Evolutionary conservation across 1,284 basidiomycete genomes (phyloP), one percentile per base, ranked within the genome.

Genomic region (Rhodotorula sp.): DNA sequence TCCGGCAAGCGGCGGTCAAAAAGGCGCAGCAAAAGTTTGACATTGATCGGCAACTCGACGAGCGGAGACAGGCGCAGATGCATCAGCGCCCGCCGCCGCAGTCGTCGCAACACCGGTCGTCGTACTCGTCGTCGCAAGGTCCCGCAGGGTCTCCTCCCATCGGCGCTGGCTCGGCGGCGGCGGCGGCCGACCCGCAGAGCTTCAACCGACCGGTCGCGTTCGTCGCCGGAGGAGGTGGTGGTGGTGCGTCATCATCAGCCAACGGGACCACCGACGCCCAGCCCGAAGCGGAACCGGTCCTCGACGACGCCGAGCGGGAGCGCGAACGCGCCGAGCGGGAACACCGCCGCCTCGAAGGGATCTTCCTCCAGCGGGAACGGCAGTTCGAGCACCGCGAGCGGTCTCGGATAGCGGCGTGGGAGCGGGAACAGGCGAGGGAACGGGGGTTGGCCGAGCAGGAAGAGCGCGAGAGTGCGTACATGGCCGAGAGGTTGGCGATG

Each of bases 1-100:
- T 80, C 66, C 67, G 79, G 34, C 77, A 79, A 60, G 65, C 76
- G n/a, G 76, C 77, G 4, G 75, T 76, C 45, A 79, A 79, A 68
- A 73, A 72, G 38, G 69, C 73, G 47, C 75, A 70, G 5, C 75
- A 78, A 47, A 69, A 71, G 64, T 70, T 71, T 55, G 67, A 75
- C 58, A 45, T 71, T 5, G 69, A 73, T n/a, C 34, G 47, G 43
- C 62, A 62, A 74, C 68, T 60, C 45, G 70, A 71, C 65, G 65
- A 66, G 19, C 43, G 72, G 55, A 60, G 71, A 38, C 63, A 49
- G 56, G 68, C 64, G 47, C 66, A 43, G 65, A 69, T 48, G 62
- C 55, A 62, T 18, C 38, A 72, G 54, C 58, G 67, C 43, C 54
- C 60, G 49, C 43, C 7, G 23, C 58, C 66, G 64, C 72, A 67